Evolutionary conservation across 306 rosid genomes (phyloP).

Genomic region (Quillaja saponaria): DNA sequence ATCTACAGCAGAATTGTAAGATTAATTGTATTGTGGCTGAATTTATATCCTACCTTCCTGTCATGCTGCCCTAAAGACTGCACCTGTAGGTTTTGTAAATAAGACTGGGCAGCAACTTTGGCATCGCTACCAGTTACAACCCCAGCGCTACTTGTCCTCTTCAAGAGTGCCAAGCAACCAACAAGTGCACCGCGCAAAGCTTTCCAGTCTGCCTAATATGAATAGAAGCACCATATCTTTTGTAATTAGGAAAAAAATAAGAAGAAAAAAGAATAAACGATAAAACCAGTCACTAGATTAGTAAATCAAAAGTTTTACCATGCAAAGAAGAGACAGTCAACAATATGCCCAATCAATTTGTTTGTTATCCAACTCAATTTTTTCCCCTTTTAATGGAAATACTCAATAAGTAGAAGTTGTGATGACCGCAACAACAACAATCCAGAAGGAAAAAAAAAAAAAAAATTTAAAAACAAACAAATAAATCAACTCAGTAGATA

Average conservation of each 20-base stretch:
- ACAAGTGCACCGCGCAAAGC: conserved; percentile 92
- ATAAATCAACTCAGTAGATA: too few species aligned
- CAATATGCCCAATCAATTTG: background rate
- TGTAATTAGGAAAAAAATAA: conserved; percentile 20
- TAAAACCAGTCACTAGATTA: conserved; percentile 21
- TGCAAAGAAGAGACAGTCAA: too few species aligned
- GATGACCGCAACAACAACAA: background rate
- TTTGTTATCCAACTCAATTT: background rate
- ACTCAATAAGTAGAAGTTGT: background rate
- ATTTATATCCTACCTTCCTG: conserved; percentile 61
- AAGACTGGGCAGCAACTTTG: conserved; percentile 62
- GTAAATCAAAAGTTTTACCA: too few species aligned
- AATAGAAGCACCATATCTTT: conserved; percentile 20
- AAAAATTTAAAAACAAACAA: conserved; percentile 17
- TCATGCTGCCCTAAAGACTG: conserved; percentile 86
- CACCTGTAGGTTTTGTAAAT: conserved; percentile 65
- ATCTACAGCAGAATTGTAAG: conserved; percentile 21
- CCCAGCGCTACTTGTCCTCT: conserved; percentile 70
- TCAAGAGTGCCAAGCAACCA: conserved; percentile 82
- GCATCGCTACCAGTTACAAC: conserved; percentile 64
- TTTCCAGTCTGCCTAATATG: conserved; percentile 95
- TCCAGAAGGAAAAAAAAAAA: conserved; percentile 8
- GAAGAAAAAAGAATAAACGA: too few species aligned
- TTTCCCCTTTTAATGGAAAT: background rate
- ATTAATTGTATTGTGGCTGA: conserved; percentile 17